Evolutionary conservation across 1,284 basidiomycete species (phyloP).

Genomic region (Puccinia brachypodii): DNA sequence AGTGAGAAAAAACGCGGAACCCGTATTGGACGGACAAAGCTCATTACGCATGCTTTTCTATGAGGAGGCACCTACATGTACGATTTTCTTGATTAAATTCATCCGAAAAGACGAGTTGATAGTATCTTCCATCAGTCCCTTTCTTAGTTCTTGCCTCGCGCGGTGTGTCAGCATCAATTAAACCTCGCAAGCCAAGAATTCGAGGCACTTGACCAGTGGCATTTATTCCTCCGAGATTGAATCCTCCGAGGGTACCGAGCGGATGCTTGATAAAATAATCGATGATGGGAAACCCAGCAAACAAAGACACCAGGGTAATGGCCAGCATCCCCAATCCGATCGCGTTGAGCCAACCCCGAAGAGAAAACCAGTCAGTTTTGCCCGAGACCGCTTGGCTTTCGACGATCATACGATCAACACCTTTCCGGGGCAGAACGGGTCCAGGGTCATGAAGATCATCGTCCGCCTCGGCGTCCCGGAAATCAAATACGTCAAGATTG

Average conservation of each 20-base stretch:
- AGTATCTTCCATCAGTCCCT: slow-evolving; percentile 53
- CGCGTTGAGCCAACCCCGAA: slow-evolving; percentile 45
- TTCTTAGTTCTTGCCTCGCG: slow-evolving; percentile 49
- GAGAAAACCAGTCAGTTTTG: slow-evolving; percentile 21
- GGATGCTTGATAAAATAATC: slow-evolving; percentile 56
- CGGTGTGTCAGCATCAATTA: slow-evolving; percentile 77
- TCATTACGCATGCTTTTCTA: background rate
- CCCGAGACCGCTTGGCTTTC: slow-evolving; percentile 34
- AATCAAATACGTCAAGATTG: slow-evolving; percentile 44
- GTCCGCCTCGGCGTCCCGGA: slow-evolving; percentile 28
- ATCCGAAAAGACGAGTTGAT: slow-evolving; percentile 72
- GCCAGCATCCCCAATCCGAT: slow-evolving; percentile 32
- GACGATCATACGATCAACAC: slow-evolving; percentile 43
- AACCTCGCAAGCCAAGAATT: slow-evolving; percentile 66
- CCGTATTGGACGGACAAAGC: background rate
- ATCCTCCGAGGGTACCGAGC: slow-evolving; percentile 59
- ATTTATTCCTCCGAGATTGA: slow-evolving; percentile 75
- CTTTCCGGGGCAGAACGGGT: slow-evolving; percentile 37
- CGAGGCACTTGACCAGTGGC: slow-evolving; percentile 69
- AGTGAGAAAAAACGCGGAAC: background rate
- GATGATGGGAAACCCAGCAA: slow-evolving; percentile 60
- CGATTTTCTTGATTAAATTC: slow-evolving; percentile 81
- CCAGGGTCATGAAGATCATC: slow-evolving; percentile 47
- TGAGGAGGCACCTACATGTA: slow-evolving; percentile 60
- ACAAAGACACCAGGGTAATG: slow-evolving; percentile 18